Conservation (phyloP, 768 basidiomycete genomes). For the Floccularia luteovirens region DNA sequence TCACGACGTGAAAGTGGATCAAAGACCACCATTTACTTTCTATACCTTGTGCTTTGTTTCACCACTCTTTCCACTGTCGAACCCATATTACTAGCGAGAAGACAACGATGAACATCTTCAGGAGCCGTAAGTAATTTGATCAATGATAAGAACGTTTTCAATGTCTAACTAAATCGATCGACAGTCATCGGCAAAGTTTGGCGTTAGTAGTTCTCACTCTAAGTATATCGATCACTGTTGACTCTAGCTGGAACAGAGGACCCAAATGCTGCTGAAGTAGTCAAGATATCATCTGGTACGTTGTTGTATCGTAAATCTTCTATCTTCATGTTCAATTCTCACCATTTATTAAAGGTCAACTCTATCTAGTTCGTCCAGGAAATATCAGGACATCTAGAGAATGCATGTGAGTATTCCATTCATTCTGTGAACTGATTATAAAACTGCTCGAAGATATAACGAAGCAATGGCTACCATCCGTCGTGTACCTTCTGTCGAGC, state of each 20-base stretch:
- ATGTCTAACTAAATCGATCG: constrained; percentile 7
- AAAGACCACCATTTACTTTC: not conserved
- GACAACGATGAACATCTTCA: constrained; percentile 76
- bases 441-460: constrained; percentile 63
- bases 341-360: constrained; percentile 41
- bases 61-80: constrained; percentile 3
- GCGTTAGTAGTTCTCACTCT: constrained; percentile 53
- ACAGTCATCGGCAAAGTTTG: constrained; percentile 89
- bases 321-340: constrained; percentile 1
- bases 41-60: not conserved
- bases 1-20: constrained; percentile 26
- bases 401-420: constrained; percentile 75
- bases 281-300: constrained; percentile 77
- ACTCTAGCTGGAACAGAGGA: constrained; percentile 54
- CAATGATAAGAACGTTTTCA: constrained; percentile 2
- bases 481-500: constrained; percentile 67
- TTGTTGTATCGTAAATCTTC: too few relatives aligned
- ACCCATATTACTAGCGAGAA: too few relatives aligned
- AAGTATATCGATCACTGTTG: constrained; percentile 8
- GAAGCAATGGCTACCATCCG: constrained; percentile 94
- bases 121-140: constrained; percentile 50
- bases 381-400: constrained; percentile 88
- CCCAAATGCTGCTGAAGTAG: constrained; percentile 90
- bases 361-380: constrained; percentile 87
- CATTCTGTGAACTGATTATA: constrained; percentile 1